Evolutionary conservation across 257 asterid genomes (phyloP), one percentile per base, ranked within the genome.

Genomic region (Gentiana straminea): DNA sequence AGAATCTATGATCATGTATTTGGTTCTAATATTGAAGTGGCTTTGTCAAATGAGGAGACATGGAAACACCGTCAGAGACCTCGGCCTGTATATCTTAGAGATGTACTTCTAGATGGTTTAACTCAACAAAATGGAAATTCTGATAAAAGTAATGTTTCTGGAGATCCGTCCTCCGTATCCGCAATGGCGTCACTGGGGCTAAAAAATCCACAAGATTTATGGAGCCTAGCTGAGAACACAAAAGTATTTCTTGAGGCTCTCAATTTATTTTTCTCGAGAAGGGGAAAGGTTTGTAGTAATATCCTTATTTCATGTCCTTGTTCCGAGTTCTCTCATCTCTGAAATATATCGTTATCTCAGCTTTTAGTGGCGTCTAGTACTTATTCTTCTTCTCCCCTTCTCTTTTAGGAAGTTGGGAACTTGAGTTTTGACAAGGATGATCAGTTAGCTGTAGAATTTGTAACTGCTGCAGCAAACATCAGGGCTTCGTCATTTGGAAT

Each of bases 401-500:
- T 41, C 9, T 63, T 34, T 50, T 82, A 92, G 99, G 99, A 92
- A 51, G 71, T 92, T 61, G 97, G 99, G 66, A 86, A 79, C 76
- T 74, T 92, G 85, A 73, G 75, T 72, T 92, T 92, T 61, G 99
- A 92, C 76, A 92, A 92, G 79, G 99, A 92, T 39, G 99, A 92
- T 66, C 99, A 92, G 76, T 79, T 92, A 67, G 95, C 97, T 51
- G 99, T 92, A 38, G 99, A 92, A 70, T 74, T 92, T 76, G 95
- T 92, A 44, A 86, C 99, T 53, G 95, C 99, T 66, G 97, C 99
- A 0, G 99, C 99, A 66, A 92, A 92, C 72, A 89, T 92, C 67
- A 81, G 99, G 63, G 97, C 99, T n/a, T 69, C 95, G 65, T 92
- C 99, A 52, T 92, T 92, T 79, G 97, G 86, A 61, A 92, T 92